Percentiles rank a stretch among this genome's conserved stretches.
Evolutionary conservation across 2,329 filamentous ascomycete species (phyloP).

Genomic region (Botrytis sinoallii): DNA sequence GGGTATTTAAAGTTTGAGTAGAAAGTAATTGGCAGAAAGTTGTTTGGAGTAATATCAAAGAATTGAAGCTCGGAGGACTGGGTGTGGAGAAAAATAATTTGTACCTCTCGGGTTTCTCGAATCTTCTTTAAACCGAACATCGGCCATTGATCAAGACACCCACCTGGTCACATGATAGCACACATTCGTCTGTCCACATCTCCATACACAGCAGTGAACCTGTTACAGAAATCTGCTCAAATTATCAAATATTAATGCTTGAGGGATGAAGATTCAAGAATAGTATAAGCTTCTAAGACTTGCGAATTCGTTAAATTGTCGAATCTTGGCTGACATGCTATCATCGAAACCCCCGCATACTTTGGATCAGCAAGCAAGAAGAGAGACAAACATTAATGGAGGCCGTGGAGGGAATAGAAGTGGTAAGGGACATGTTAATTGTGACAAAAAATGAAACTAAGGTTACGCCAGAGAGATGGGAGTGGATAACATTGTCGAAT

Average conservation of each 20-base stretch:
- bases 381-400: background rate
- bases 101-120: conserved; percentile 16
- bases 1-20: background rate
- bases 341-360: background rate
- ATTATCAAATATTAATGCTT: background rate
- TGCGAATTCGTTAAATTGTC: background rate
- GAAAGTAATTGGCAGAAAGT: conserved; percentile 7
- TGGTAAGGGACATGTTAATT: background rate
- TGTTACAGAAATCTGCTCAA: background rate
- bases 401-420: background rate
- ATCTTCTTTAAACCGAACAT: conserved; percentile 21
- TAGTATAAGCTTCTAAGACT: background rate
- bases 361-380: background rate
- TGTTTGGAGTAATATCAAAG: conserved; percentile 9
- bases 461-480: background rate
- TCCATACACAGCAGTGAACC: background rate
- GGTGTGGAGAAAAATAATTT: conserved; percentile 22
- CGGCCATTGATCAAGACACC: conserved; percentile 20
- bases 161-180: conserved; percentile 8
- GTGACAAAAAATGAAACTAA: too few relatives aligned
- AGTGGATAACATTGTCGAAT: background rate
- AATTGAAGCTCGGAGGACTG: conserved; percentile 7
- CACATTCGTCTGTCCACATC: background rate
- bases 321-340: background rate
- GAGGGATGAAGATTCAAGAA: background rate